Percentiles rank a stretch among this genome's conserved stretches.
phyloP scores from a whole-genome alignment of 352 stramenopile species.

The Hyaloperonospora brassicae region DNA sequence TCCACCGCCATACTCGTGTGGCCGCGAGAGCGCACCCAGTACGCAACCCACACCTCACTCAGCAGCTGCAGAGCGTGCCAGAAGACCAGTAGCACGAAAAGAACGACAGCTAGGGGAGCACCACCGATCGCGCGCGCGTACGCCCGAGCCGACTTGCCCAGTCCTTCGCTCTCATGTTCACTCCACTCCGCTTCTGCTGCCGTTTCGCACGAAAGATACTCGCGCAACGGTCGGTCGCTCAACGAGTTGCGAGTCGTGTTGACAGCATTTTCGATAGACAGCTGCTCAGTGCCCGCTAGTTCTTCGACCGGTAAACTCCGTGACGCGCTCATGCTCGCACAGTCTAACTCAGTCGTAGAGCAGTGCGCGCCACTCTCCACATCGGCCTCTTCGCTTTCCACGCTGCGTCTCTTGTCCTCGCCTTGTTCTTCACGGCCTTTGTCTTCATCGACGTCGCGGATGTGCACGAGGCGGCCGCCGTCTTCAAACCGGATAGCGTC shows the following conservation, averaged over 20 bases:
- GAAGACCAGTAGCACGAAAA: conserved; percentile 61
- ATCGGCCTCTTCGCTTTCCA: conserved; percentile 16
- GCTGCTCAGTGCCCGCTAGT: conserved; percentile 8
- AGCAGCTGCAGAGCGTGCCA: conserved; percentile 81
- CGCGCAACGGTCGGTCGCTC: conserved; percentile 21
- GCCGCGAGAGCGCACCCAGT: conserved; percentile 63
- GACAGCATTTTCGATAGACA: conserved; percentile 44
- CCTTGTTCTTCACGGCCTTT: conserved; percentile 16
- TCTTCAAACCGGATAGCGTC: conserved; percentile 48
- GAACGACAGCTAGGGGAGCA: conserved; percentile 31
- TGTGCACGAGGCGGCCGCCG: conserved; percentile 34
- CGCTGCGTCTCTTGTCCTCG: conserved; percentile 17
- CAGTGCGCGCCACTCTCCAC: conserved; percentile 24
- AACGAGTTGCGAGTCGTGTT: conserved; percentile 20
- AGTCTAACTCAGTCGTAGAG: conserved; percentile 25
- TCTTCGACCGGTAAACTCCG: conserved; percentile 13
- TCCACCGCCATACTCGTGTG: conserved; percentile 70
- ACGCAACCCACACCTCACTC: conserved; percentile 88
- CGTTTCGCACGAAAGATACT: conserved; percentile 26
- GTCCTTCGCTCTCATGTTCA: conserved; percentile 7
- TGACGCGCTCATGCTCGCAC: conserved; percentile 7
- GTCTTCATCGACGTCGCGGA: conserved; percentile 30
- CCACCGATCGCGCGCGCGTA: conserved; percentile 48
- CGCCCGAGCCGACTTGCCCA: conserved; percentile 23
- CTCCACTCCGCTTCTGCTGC: conserved; percentile 15